Evolutionary conservation across 371 early-diverging fungal species (phyloP).

Genomic region (Fennellomyces sp.): DNA sequence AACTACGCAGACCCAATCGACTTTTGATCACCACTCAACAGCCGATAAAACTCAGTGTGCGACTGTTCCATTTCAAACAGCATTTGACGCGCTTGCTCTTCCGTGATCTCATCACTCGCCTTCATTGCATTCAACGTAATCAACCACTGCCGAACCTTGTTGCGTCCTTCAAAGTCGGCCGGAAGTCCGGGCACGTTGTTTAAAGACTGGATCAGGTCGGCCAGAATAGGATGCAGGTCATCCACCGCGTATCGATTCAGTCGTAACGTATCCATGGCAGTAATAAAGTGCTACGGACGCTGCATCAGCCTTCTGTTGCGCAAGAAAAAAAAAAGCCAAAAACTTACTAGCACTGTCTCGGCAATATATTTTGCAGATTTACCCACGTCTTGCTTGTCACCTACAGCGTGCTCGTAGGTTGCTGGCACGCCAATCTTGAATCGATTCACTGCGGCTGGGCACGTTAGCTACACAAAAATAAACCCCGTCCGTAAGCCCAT

Average conservation of each 20-base stretch:
- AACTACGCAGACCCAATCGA: not conserved
- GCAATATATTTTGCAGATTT: constrained; percentile 82
- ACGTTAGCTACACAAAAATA: constrained; percentile 53
- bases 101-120: constrained; percentile 85
- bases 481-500: too few relatives aligned
- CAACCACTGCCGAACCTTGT: constrained; percentile 87
- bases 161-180: constrained; percentile 81
- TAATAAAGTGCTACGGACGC: constrained; percentile 82
- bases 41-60: constrained; percentile 65
- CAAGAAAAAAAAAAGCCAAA: not conserved
- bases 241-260: constrained; percentile 89
- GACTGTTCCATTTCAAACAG: constrained; percentile 91
- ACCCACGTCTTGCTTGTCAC: constrained; percentile 51
- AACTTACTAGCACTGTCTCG: constrained; percentile 75
- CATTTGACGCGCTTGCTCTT: constrained; percentile 90
- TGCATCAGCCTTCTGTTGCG: not conserved
- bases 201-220: constrained; percentile 87
- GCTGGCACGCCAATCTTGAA: constrained; percentile 88
- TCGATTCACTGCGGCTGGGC: constrained; percentile 83
- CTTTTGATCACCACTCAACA: constrained; percentile 55
- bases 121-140: constrained; percentile 90
- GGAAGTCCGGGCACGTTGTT: constrained; percentile 83
- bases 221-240: constrained; percentile 89
- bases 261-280: constrained; percentile 89
- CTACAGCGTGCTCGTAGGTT: constrained; percentile 84